Evolutionary conservation across 306 rosid species (phyloP), one percentile per base, ranked within the genome.

Genomic region (Cucumis hystrix): DNA sequence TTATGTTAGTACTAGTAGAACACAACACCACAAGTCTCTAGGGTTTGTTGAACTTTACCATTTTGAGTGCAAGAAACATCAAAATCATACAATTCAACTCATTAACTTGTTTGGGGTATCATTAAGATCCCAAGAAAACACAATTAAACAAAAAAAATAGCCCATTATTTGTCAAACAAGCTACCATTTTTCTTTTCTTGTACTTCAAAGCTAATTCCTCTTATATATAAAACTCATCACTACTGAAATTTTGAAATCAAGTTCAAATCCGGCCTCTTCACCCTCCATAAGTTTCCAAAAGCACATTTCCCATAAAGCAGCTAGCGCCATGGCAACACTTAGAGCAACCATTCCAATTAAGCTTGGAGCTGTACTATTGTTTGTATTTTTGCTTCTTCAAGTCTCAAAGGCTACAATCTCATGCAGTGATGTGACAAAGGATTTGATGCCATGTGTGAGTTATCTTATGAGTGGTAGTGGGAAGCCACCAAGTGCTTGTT

Each of bases 401-500:
- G 78, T 39, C 43, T 90, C 96, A 33, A 93, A 90, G 81, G 93
- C 90, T 4, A 61, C 80, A 54, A 33, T 92, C 51, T 15, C 91
- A 52, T 90, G 97, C 81, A 86, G 79, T 69, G 89, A 80, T 51
- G 94, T 90, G 83, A 20, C 73, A 3, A 87, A 82, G 65, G 84
- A 90, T 65, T 83, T 92, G 77, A 84, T 72, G 35, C 96, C 94
- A 0, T 92, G 97, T 73, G 41, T 89, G 78, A 92, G 76, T 57
- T 92, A 92, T 84, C 85, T 92, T 80, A 80, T 83, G 47, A 86
- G 79, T 73, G 96, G 97, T 7, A 82, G 88, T 54, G 96, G 94
- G 62, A 77, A 84, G 66, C 97, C 96, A 39, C 94, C 97, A 5
- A 64, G 74, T 35, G 78, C 81, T 10, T 92, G 97, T 51, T 92